Evolutionary conservation across 257 asterid species (phyloP), one percentile per base, ranked within the genome.

Genomic region (Avicennia marina): DNA sequence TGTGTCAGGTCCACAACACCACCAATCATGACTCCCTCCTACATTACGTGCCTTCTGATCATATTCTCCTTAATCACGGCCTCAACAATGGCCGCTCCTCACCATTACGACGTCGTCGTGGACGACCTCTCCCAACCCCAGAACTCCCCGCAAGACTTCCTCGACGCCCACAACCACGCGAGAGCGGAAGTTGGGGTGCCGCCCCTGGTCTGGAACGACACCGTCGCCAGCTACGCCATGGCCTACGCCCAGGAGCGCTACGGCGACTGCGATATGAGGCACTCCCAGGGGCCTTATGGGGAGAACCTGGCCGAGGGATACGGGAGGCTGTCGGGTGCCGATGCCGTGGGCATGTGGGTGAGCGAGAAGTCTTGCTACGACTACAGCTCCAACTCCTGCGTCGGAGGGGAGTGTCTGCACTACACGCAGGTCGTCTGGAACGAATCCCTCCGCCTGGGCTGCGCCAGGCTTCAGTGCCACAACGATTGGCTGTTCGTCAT

Each of bases 361-460:
- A 19, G 36, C 19, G 72, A 73, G 13, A 55, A 54, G 17, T 17
- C 51, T 2, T 53, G 7, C 11, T 73, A 68, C 6, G 43, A 68
- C 19, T 22, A 40, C 2, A 20, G 8, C 0, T 33, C 59, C 11
- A 64, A 68, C 50, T 15, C 11, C 4, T 58, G 78, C n/a, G 68
- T 22, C 0, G 71, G 65, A 8, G 73, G 70, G 17, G 53, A 60
- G n/a, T 78, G 85, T 44, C n/a, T 24, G 54, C 81, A 75, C 4
- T 78, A 75, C 41, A n/a, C n/a, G n/a, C n/a, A n/a, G n/a, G 78
- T 74, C 3, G 81, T 78, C 2, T 74, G 78, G 81, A 45, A 72
- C 4, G 26, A 45, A 0, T 46, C 85, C 0, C 60, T 52, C 0
- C 66, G 61, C 0, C 13, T 78, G 0, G 81, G 81, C 4, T 75